Conservation (phyloP, 345 rosid species). For the Pistacia integerrima region DNA sequence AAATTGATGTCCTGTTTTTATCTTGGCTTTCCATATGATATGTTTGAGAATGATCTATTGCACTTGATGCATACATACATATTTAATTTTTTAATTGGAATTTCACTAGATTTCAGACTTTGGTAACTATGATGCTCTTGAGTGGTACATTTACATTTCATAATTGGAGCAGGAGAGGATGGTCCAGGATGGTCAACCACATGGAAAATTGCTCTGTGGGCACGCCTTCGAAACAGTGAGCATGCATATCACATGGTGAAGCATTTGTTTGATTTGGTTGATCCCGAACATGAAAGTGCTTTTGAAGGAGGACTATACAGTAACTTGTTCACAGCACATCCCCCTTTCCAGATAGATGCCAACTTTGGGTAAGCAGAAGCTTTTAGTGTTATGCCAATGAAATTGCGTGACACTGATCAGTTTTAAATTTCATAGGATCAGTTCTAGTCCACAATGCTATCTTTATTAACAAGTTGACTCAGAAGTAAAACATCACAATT, state of each 20-base stretch:
- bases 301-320: conserved; percentile 86
- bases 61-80: background rate
- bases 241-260: conserved; percentile 78
- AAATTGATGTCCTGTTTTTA: background rate
- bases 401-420: background rate
- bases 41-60: background rate
- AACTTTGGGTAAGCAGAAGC: conserved; percentile 76
- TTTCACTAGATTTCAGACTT: background rate
- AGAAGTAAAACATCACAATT: background rate
- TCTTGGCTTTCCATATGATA: background rate
- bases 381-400: background rate
- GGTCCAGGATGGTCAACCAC: conserved; percentile 98
- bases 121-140: background rate
- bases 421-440: background rate
- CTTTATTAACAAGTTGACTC: background rate
- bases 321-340: conserved; percentile 91
- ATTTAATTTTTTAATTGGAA: background rate
- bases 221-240: conserved; percentile 74
- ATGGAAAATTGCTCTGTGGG: conserved; percentile 93
- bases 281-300: conserved; percentile 55
- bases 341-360: conserved; percentile 98
- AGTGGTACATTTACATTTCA: background rate
- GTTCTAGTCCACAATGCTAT: background rate
- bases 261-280: conserved; percentile 73
- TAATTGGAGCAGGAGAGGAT: conserved; percentile 63